Evolutionary conservation across 306 rosid genomes (phyloP).

Genomic region (Begonia masoniana): DNA sequence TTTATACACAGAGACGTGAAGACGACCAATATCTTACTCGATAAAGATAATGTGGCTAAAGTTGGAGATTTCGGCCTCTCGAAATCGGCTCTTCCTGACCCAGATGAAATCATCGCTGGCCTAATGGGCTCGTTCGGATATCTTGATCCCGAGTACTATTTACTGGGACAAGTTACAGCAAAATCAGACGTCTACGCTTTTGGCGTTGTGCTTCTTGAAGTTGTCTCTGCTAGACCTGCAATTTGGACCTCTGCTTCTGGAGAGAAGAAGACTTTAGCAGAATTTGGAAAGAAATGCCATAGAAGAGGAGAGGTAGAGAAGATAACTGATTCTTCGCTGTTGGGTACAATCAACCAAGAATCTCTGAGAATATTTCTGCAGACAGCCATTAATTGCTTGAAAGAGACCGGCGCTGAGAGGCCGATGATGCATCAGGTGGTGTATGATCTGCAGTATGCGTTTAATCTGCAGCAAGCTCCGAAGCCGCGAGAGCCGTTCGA

Average conservation of each 20-base stretch:
- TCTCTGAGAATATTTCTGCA: constrained; percentile 5
- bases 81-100: too few relatives aligned
- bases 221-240: too few relatives aligned
- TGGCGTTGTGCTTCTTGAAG: too few relatives aligned
- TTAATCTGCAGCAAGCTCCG: neutral
- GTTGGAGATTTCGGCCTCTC: too few relatives aligned
- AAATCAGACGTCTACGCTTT: too few relatives aligned
- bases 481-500: neutral
- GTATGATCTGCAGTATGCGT: constrained; percentile 4
- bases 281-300: constrained; percentile 9
- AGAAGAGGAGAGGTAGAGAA: neutral
- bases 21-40: constrained; percentile 12
- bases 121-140: too few relatives aligned
- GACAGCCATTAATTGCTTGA: constrained; percentile 6
- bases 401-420: neutral
- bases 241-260: too few relatives aligned
- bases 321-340: constrained; percentile 4
- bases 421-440: constrained; percentile 10
- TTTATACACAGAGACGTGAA: constrained; percentile 14
- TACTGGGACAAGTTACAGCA: too few relatives aligned
- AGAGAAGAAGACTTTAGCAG: too few relatives aligned
- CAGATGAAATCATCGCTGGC: too few relatives aligned
- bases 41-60: too few relatives aligned
- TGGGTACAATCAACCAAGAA: neutral
- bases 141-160: too few relatives aligned